Conservation (phyloP, 768 basidiomycete genomes). For the Trichaptum fuscoviolaceum region DNA sequence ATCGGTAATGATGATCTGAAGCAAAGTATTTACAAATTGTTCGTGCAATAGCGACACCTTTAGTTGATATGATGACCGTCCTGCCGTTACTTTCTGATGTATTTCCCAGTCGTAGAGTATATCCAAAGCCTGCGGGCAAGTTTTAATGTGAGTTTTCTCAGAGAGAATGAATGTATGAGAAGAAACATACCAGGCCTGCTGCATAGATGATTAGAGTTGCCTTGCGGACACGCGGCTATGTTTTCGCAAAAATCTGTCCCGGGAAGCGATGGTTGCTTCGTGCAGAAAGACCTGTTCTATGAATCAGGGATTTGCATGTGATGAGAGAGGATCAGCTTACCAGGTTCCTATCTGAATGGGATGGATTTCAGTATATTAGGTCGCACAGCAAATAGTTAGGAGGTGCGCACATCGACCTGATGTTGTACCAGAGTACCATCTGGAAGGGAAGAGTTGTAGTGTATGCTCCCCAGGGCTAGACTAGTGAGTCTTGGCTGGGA, state of each 20-base stretch:
- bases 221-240: not conserved
- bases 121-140: not conserved
- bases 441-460: not conserved
- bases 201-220: not conserved
- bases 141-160: not conserved
- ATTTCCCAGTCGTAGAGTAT: not conserved
- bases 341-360: not conserved
- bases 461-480: not conserved
- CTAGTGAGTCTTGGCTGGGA: not conserved
- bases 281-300: not conserved
- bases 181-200: not conserved
- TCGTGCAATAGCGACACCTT: not conserved
- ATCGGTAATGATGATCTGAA: not conserved
- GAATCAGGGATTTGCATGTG: not conserved
- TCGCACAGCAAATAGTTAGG: not conserved
- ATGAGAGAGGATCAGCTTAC: not conserved
- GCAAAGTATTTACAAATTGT: not conserved
- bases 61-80: not conserved
- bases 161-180: not conserved
- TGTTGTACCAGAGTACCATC: not conserved
- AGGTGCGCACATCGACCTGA: not conserved
- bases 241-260: not conserved
- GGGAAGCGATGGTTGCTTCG: not conserved
- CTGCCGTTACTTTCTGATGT: not conserved
- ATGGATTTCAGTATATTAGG: not conserved